Evolutionary conservation across 495 filamentous ascomycete genomes (phyloP).

Genomic region (Apodospora peruviana): DNA sequence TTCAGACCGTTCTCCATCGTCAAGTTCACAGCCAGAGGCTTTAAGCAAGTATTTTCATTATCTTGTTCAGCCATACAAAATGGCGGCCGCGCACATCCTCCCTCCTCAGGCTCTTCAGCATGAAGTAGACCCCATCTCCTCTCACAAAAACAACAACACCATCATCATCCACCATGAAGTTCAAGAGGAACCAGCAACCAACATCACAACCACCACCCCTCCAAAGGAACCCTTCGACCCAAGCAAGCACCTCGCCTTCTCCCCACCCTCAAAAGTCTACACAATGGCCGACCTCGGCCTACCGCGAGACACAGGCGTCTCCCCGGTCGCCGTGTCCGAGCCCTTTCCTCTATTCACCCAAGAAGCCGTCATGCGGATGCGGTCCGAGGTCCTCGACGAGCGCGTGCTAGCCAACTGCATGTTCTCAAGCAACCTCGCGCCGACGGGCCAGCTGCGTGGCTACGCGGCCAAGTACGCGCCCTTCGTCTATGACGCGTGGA

Average conservation of each 20-base stretch:
- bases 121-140: neutral
- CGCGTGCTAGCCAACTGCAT: constrained; percentile 61
- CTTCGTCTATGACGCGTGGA: constrained; percentile 70
- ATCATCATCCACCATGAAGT: neutral
- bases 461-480: constrained; percentile 55
- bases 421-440: constrained; percentile 59
- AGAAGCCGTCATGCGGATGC: constrained; percentile 61
- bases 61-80: too few relatives aligned
- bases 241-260: constrained; percentile 50
- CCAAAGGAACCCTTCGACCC: constrained; percentile 22
- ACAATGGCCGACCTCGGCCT: constrained; percentile 59
- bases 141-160: neutral
- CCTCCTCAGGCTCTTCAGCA: too few relatives aligned
- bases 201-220: neutral
- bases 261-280: constrained; percentile 43
- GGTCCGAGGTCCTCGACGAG: constrained; percentile 57
- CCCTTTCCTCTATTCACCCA: constrained; percentile 68
- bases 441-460: constrained; percentile 62
- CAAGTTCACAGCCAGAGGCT: too few relatives aligned
- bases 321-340: constrained; percentile 62
- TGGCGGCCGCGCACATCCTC: too few relatives aligned
- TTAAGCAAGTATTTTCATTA: too few relatives aligned
- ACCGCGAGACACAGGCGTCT: constrained; percentile 52
- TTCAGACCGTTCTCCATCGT: too few relatives aligned
- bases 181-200: too few relatives aligned